Conservation (phyloP, 306 rosid species). For the Cicer chorassanicum region DNA sequence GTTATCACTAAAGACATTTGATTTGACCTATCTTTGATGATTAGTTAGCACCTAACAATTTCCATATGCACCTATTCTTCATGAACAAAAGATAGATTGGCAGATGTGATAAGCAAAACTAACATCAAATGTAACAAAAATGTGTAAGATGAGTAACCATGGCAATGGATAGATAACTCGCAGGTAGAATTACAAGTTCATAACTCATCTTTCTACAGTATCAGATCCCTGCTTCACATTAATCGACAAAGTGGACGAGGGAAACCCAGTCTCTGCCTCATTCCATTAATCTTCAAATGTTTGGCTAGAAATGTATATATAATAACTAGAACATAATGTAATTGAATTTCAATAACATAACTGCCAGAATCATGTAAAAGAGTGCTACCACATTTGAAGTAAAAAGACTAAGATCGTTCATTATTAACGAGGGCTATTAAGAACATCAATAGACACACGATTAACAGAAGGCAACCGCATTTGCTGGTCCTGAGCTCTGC, state of each 20-base stretch:
- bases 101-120: conserved; percentile 23
- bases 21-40: conserved; percentile 24
- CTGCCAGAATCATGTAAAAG: conserved; percentile 53
- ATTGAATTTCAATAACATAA: conserved; percentile 51
- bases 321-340: conserved; percentile 49
- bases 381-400: conserved; percentile 58
- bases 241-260: conserved; percentile 37
- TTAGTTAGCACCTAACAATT: conserved; percentile 32
- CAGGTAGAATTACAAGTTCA: conserved; percentile 50
- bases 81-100: conserved; percentile 31
- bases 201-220: conserved; percentile 45
- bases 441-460: conserved; percentile 66
- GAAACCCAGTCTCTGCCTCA: conserved; percentile 43
- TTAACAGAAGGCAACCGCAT: conserved; percentile 67
- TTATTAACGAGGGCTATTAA: conserved; percentile 66
- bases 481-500: conserved; percentile 74
- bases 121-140: conserved; percentile 27
- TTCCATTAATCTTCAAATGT: conserved; percentile 54
- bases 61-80: conserved; percentile 32
- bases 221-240: conserved; percentile 45
- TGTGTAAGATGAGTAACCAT: conserved; percentile 27
- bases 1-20: conserved; percentile 7
- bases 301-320: conserved; percentile 51
- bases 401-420: conserved; percentile 50
- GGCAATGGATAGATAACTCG: conserved; percentile 40